Base-by-base conservation (phyloP, 805 yeast genomes). In the Ascoidea tarda region DNA sequence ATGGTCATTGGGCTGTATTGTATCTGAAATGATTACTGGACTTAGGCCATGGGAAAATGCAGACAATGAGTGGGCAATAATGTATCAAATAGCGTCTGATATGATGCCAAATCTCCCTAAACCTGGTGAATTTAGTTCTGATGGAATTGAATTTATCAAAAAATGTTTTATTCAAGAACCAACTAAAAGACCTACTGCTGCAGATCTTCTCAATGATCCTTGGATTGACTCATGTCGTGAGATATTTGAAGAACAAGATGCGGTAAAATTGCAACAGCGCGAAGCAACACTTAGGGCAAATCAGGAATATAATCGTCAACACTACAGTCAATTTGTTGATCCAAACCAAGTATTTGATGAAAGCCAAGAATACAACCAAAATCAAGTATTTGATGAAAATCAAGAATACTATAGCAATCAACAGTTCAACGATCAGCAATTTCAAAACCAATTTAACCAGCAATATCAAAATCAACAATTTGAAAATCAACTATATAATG, bases 31-130 rank as follows among this genome's bases (percentile, higher is more conserved):
- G 98, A 87, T 91, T 1, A 90, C 98, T 0, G 99, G 99, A 12
- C 74, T 89, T 58, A 74, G 96, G 54, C 99, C 99, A 5, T 93
- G 99, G 99, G 85, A 95, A 14, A 86, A 88, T 65, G 72, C 89
- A 55, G 99, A 93, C 62, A 93, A 93, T 63, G 98, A 91, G 63
- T 93, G 95, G 95, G 96, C 98, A 1, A 87, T 93, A 51, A 91
- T 93, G 98, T 93, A 90, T 63, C 96, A 88, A 65, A 93, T 93
- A 62, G 98, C 97, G 0, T 95, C 96, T 2, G 96, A 96, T 1
- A 93, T 87, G 63, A 74, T 79, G 54, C 99, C 99, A 0, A 88
- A 79, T 59, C 71, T 91, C 51, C 99, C 99, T 5, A 65, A 80
- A 0, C 67, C 74, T 1, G 93, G 84, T 55, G 96, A 88, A 66